Conservation (phyloP, 352 stramenopile genomes). For the Pythium utonaiense region DNA sequence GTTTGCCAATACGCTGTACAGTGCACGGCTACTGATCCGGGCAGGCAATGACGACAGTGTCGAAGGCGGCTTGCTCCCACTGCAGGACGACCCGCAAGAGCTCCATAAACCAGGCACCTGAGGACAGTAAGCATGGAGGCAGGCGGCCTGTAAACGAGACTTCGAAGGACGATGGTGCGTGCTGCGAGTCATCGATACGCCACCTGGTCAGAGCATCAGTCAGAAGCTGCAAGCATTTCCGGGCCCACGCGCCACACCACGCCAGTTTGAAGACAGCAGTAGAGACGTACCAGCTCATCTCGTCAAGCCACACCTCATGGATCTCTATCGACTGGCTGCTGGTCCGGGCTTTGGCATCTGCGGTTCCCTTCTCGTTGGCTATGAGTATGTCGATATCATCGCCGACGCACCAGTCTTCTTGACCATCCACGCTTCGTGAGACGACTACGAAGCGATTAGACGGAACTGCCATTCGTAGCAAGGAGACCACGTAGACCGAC, state of each 20-base stretch:
- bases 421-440: constrained; percentile 10
- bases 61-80: constrained; percentile 17
- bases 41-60: constrained; percentile 4
- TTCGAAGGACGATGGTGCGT: not conserved
- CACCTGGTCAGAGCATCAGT: constrained; percentile 2
- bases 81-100: constrained; percentile 12
- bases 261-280: not conserved
- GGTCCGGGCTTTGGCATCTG: no score
- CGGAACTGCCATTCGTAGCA: not conserved
- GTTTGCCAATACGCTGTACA: no score
- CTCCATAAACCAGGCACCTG: constrained; percentile 13
- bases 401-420: not conserved
- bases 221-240: not conserved
- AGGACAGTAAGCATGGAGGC: constrained; percentile 7
- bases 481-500: constrained; percentile 15
- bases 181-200: constrained; percentile 3
- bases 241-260: not conserved
- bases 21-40: not conserved
- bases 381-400: not conserved
- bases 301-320: constrained; percentile 16
- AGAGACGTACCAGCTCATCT: constrained; percentile 17
- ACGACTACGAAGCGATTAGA: constrained; percentile 1
- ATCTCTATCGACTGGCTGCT: constrained; percentile 3
- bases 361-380: not conserved
- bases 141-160: constrained; percentile 9